Evolutionary conservation across 768 basidiomycete species (phyloP).

Genomic region (Lyophyllum semitale): DNA sequence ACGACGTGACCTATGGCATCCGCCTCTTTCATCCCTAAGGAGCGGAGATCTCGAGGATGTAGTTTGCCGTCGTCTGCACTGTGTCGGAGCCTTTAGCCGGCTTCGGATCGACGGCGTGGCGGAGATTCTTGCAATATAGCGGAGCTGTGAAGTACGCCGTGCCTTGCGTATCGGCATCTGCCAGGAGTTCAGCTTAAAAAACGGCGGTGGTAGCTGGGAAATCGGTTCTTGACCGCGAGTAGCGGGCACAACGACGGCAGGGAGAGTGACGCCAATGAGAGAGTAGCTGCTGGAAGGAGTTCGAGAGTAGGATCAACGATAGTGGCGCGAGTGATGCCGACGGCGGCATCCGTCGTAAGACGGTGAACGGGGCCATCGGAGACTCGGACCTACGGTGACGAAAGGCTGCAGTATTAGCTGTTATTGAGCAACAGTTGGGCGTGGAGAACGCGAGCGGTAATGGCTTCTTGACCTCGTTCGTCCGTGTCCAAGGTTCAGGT

Average conservation of each 20-base stretch:
- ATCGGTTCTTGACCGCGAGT: conserved; percentile 11
- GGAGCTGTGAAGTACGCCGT: conserved; percentile 85
- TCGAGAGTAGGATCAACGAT: conserved; percentile 22
- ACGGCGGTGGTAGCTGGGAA: conserved; percentile 8
- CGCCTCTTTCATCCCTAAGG: neutral
- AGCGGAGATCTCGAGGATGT: conserved; percentile 31
- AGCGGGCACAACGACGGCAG: neutral
- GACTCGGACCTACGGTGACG: neutral
- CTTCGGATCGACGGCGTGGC: conserved; percentile 79
- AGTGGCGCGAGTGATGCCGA: too few relatives aligned
- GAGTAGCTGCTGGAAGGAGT: conserved; percentile 21
- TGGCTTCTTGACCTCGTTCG: conserved; percentile 6
- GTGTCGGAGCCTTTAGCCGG: conserved; percentile 54
- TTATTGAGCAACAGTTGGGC: neutral
- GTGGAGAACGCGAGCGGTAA: conserved; percentile 15
- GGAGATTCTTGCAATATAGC: conserved; percentile 83
- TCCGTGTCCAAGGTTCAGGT: conserved; percentile 5
- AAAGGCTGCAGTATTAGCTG: too few relatives aligned
- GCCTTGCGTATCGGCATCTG: conserved; percentile 57
- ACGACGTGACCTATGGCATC: conserved; percentile 5
- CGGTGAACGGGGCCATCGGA: too few relatives aligned
- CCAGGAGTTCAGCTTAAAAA: too few relatives aligned
- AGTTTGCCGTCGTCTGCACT: conserved; percentile 64
- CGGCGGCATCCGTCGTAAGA: too few relatives aligned
- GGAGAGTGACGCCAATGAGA: neutral